These are phyloP conservation scores for Trametes gibbosa DNA, from an alignment of 768 basidiomycete species.

Conservation along the genomic window DNA sequence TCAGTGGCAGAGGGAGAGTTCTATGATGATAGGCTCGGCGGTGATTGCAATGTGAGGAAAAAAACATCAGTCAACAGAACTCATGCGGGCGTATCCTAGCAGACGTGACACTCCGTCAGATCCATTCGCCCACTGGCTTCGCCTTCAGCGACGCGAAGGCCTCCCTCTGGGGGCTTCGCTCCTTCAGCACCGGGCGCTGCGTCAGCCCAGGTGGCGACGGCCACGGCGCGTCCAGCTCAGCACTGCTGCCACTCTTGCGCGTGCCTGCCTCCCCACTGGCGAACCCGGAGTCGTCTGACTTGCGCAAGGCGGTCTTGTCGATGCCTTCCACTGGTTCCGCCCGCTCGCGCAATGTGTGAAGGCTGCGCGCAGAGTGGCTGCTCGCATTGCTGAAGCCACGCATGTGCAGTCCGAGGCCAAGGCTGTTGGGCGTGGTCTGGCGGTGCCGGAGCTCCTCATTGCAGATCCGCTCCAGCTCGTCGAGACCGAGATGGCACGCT, in stretches of 20 bases:
- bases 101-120: slow-evolving; percentile 16
- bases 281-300: slow-evolving; percentile 26
- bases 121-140: slow-evolving; percentile 25
- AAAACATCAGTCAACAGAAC: background rate
- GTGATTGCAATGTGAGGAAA: background rate
- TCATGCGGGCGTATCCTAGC: background rate
- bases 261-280: slow-evolving; percentile 16
- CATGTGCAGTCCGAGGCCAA: slow-evolving; percentile 32
- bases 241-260: slow-evolving; percentile 19
- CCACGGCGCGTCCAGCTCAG: slow-evolving; percentile 19
- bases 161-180: slow-evolving; percentile 14
- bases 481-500: slow-evolving; percentile 70
- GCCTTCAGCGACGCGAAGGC: slow-evolving; percentile 15
- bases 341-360: slow-evolving; percentile 59
- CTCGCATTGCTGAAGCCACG: slow-evolving; percentile 53
- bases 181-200: slow-evolving; percentile 8
- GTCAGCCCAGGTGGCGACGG: slow-evolving; percentile 10
- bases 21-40: background rate
- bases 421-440: slow-evolving; percentile 33
- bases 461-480: slow-evolving; percentile 63
- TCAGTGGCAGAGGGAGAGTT: background rate
- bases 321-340: slow-evolving; percentile 33
- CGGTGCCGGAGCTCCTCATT: slow-evolving; percentile 59
- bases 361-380: slow-evolving; percentile 55
- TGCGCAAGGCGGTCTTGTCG: slow-evolving; percentile 3